A percentile compares a stretch with the other conserved stretches of the same genome.
Evolutionary conservation across 202 grass and related monocot genomes (phyloP).

Genomic region (Carex arenaria): DNA sequence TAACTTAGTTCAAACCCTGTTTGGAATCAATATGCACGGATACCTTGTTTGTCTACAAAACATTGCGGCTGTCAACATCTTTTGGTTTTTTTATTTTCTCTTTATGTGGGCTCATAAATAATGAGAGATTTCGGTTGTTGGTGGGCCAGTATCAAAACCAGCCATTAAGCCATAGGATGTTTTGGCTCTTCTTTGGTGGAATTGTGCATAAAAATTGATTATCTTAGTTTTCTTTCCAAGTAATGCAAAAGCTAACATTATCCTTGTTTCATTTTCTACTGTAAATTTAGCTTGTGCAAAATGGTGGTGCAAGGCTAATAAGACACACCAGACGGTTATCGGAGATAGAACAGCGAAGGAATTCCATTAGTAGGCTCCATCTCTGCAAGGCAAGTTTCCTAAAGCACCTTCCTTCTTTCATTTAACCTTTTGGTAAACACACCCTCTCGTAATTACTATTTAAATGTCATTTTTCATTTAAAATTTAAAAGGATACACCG

Average conservation of each 20-base stretch:
- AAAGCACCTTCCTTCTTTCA: not conserved
- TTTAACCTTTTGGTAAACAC: not conserved
- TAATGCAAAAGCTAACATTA: not conserved
- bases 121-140: not conserved
- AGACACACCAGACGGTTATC: slow-evolving; percentile 66
- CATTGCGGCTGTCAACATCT: not conserved
- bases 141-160: not conserved
- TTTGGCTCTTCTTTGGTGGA: not conserved
- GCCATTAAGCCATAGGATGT: not conserved
- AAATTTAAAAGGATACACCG: not conserved
- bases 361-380: slow-evolving; percentile 54
- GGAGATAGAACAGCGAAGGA: slow-evolving; percentile 53
- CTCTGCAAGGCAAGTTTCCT: slow-evolving; percentile 50
- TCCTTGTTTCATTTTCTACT: not conserved
- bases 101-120: not conserved
- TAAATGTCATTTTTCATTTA: not conserved
- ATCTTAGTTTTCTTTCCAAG: not conserved
- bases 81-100: not conserved
- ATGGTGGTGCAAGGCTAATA: slow-evolving; percentile 44
- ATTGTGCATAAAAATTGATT: not conserved
- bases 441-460: not conserved
- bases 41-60: not conserved
- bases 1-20: not conserved
- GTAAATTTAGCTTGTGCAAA: slow-evolving; percentile 60
- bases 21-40: not conserved